Evolutionary conservation across 108 stramenopile species (phyloP), one percentile per base, ranked within the genome.

Genomic region (Mediolabrus comicus): DNA sequence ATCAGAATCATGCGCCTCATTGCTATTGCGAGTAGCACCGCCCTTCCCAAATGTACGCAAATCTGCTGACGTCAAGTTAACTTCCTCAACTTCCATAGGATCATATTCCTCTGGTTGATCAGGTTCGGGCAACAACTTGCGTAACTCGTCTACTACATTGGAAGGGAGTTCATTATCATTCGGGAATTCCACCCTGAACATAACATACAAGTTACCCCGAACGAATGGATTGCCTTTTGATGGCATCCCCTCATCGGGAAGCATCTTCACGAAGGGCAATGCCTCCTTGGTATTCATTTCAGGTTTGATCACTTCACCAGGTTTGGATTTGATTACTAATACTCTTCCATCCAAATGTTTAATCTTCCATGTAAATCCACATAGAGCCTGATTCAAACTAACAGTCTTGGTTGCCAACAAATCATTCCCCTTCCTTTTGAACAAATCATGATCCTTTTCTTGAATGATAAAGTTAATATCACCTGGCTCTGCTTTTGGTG

Each of bases 161-260:
- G 77, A 63, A 14, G 88, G 71, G 22, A 87, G 74, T 8, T 77
- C 62, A 14, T 65, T 78, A 58, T 71, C 68, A 19, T 87, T 69
- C 10, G 94, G 98, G 82, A 97, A 99, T 66, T 73, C 65, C 53
- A 96, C 95, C 53, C 89, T 92, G 69, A 99, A 99, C 60, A 89
- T 65, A 27, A 99, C 80, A 58, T 97, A 90, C 34, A 99, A 62
- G 58, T 97, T 94, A 2, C 99, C 99, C 59, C 87, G 83, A 51
- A 89, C 84, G 55, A 95, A 97, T 12, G 97, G 98, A 34, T 91
- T 94, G 26, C 97, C 98, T 59, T 79, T 79, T 27, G 88, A 78
- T 2, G 99, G 98, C 99, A 99, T 99, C 52, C 99, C 99, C 64
- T 98, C 99, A 67, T 93, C 84, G 6, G 76, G 78, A 10, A 98